phyloP scores from a whole-genome alignment of 768 basidiomycete genomes.

The Rhizopogon vesiculosus region DNA sequence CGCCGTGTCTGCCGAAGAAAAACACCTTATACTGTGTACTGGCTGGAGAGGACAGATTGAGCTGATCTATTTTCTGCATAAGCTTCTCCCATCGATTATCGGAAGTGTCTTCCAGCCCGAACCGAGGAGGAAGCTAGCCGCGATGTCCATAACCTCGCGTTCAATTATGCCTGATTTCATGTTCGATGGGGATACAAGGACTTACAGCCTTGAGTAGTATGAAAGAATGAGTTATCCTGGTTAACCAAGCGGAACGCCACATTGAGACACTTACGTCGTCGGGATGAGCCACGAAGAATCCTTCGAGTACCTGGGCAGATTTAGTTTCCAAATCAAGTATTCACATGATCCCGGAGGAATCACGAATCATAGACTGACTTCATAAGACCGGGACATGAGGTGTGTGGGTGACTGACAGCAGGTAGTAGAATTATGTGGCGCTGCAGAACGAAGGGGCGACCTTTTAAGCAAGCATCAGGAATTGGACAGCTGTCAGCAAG shows the following conservation, averaged over 20 bases:
- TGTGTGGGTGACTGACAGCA: no score
- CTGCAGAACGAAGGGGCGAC: no score
- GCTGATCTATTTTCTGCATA: conserved; percentile 30
- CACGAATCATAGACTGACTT: neutral
- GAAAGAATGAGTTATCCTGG: neutral
- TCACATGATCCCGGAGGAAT: neutral
- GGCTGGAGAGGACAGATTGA: conserved; percentile 39
- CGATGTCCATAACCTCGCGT: neutral
- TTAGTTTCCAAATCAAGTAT: neutral
- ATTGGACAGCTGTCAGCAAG: no score
- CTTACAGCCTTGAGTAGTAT: neutral
- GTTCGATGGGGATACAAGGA: neutral
- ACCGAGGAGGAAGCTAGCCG: conserved; percentile 47
- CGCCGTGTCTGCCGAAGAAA: conserved; percentile 64
- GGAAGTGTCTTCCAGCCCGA: conserved; percentile 53
- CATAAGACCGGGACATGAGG: neutral
- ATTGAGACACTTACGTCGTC: neutral
- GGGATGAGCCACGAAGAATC: neutral
- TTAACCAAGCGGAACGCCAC: neutral
- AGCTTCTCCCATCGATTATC: conserved; percentile 48
- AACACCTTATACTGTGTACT: conserved; percentile 56
- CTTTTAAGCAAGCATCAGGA: no score
- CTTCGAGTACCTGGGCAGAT: neutral
- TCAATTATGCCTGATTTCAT: neutral
- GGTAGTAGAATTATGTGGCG: no score